phyloP scores from a whole-genome alignment of 192 early-diverging fungal species.

The Paraglomus brasilianum region DNA sequence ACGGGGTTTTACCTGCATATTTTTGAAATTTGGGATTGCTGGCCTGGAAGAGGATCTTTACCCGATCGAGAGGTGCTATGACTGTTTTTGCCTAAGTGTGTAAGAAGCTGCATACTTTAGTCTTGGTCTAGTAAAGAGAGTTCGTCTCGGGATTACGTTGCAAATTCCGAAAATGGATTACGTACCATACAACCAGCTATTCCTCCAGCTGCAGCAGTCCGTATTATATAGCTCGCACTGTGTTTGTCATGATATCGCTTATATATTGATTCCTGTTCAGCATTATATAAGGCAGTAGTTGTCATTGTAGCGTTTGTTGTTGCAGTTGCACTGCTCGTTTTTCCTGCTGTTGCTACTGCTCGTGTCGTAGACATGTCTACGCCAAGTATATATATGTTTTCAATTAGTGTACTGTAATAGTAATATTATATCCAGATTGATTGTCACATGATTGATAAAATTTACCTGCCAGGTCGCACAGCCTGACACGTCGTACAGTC shows the following conservation, averaged over 20 bases:
- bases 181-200: constrained; percentile 46
- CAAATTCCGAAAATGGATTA: background rate
- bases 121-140: background rate
- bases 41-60: constrained; percentile 85
- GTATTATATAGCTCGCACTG: constrained; percentile 41
- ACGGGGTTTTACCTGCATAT: constrained; percentile 52
- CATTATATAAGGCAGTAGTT: no score
- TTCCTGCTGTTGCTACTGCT: no score
- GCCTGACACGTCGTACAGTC: no score
- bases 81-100: constrained; percentile 66
- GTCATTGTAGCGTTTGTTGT: no score
- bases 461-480: no score
- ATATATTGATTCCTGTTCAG: background rate
- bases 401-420: no score
- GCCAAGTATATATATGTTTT: no score
- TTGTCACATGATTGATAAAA: no score
- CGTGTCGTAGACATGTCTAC: no score
- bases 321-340: no score
- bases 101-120: background rate
- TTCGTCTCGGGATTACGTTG: background rate
- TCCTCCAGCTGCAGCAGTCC: constrained; percentile 46
- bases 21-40: constrained; percentile 69
- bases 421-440: no score
- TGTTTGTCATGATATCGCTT: constrained; percentile 32
- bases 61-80: constrained; percentile 80